These are phyloP conservation scores for Tetradesmus lagerheimii DNA, from an alignment of 139 green algal genomes.

Conservation along the genomic window DNA sequence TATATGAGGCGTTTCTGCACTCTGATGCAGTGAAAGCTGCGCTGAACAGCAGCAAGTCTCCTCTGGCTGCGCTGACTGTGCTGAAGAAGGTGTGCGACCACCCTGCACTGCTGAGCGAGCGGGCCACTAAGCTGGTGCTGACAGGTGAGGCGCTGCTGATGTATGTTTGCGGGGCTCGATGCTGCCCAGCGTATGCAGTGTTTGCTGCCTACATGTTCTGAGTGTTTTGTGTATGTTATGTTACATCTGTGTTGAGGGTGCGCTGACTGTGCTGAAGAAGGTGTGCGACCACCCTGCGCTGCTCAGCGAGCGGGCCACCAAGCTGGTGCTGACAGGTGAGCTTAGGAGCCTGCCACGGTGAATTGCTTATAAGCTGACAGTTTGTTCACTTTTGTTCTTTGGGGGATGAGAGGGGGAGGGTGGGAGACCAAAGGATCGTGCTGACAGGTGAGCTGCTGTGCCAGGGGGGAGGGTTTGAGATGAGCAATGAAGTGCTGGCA, in stretches of 20 bases:
- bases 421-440: too few species aligned
- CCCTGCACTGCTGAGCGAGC: conserved; percentile 85
- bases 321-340: background rate
- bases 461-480: too few species aligned
- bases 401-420: too few species aligned
- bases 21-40: conserved; percentile 64
- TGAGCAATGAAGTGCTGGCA: background rate
- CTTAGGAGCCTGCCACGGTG: too few species aligned
- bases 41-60: conserved; percentile 60
- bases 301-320: conserved; percentile 72
- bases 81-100: conserved; percentile 96
- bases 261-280: conserved; percentile 83
- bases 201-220: too few species aligned
- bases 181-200: too few species aligned
- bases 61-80: conserved; percentile 79
- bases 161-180: too few species aligned
- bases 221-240: too few species aligned
- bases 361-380: too few species aligned
- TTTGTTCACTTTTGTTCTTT: too few species aligned
- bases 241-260: too few species aligned
- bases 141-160: conserved; percentile 5
- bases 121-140: conserved; percentile 60
- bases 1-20: conserved; percentile 87
- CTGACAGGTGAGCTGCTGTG: background rate
- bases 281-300: conserved; percentile 96